Evolutionary conservation across 768 basidiomycete genomes (phyloP), one percentile per base, ranked within the genome.

Genomic region (Phaeotremella skinneri): DNA sequence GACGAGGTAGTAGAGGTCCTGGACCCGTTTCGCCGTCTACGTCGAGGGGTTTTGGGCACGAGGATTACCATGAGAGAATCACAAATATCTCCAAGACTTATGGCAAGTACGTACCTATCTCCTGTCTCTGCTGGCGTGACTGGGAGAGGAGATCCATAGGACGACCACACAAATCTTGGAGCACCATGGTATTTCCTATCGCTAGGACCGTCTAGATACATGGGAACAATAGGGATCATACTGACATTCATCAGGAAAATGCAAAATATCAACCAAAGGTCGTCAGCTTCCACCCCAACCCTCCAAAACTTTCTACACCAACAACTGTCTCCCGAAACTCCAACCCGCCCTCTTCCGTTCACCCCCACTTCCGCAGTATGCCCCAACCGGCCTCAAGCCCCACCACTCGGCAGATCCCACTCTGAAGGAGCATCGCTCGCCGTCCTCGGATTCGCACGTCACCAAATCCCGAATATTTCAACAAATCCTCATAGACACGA

Each of bases 81-180:
- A 49, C 37, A 17, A 61, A 41, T 45, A 61, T 61, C 11, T 61
- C 59, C 1, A 61, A 42, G 29, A 50, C 59, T 29, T 61, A 55
- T 52, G 59, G 47, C 0, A 43, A 41, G 59, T 61, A 54, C 55
- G 59, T 61, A 7, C 32, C 25, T 9, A 20, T 51, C 26, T 25
- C 29, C 11, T 13, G 7, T 45, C 43, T 17, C n/a, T n/a, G n/a
- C n/a, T n/a, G n/a, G n/a, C n/a, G n/a, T n/a, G n/a, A n/a, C n/a
- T n/a, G n/a, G n/a, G n/a, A n/a, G n/a, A n/a, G n/a, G 34, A 37
- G 34, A 45, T 45, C 20, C 43, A 45, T 14, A n/a, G n/a, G n/a
- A n/a, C n/a, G n/a, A n/a, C n/a, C n/a, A n/a, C n/a, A n/a, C n/a
- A n/a, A n/a, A n/a, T n/a, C n/a, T n/a, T n/a, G n/a, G n/a, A n/a